A percentile compares a stretch with the other conserved stretches of the same genome.
Conservation (phyloP, 2,329 filamentous ascomycete species). For the Tothia fuscella region DNA sequence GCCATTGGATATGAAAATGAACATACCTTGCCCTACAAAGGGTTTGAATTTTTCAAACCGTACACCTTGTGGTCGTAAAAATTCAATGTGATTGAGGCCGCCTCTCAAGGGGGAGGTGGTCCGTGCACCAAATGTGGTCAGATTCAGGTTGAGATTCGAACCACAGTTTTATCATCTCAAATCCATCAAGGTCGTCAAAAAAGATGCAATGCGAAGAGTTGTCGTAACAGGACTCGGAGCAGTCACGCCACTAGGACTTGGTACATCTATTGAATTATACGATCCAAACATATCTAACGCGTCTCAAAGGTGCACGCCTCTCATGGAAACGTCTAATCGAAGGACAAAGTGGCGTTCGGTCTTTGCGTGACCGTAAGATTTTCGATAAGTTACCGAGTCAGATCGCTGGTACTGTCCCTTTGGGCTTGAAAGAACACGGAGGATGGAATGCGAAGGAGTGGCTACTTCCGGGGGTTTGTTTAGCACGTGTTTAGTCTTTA, state of each 20-base stretch:
- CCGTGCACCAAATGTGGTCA: too few species aligned
- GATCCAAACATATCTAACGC: constrained; percentile 4
- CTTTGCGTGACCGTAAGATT: constrained; percentile 48
- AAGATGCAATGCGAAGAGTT: constrained; percentile 37
- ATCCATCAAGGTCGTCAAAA: background rate
- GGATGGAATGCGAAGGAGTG: constrained; percentile 37
- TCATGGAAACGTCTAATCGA: constrained; percentile 76
- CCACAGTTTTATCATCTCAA: background rate
- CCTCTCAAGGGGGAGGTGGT: too few species aligned
- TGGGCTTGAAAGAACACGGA: constrained; percentile 31
- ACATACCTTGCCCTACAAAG: too few species aligned
- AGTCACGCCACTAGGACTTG: constrained; percentile 62
- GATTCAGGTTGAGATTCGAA: too few species aligned
- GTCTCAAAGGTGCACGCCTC: constrained; percentile 46
- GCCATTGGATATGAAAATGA: too few species aligned
- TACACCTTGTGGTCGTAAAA: too few species aligned
- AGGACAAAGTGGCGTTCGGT: constrained; percentile 68
- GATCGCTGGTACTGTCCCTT: constrained; percentile 72
- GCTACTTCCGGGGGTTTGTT: constrained; percentile 33
- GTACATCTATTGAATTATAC: constrained; percentile 24
- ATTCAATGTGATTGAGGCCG: too few species aligned
- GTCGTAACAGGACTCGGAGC: constrained; percentile 38
- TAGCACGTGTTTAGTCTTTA: constrained; percentile 40
- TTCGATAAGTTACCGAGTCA: constrained; percentile 71
- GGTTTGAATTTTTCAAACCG: too few species aligned